phyloP scores from a whole-genome alignment of 2,329 filamentous ascomycete genomes.

The Botrytis porri region DNA sequence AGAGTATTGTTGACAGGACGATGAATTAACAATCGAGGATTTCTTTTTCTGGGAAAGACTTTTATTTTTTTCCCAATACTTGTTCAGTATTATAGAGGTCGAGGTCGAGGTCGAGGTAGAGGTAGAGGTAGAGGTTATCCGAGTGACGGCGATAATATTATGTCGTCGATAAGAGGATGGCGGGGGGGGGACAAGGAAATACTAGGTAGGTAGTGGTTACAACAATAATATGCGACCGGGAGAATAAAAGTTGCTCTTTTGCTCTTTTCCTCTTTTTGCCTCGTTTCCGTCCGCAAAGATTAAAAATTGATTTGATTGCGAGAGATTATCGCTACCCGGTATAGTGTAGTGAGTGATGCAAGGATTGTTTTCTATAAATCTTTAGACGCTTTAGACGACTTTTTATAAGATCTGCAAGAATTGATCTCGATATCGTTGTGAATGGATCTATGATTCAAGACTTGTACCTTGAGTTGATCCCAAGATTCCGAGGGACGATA shows the following conservation, averaged over 20 bases:
- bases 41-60: background rate
- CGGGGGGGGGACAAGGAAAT: conserved; percentile 23
- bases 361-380: conserved; percentile 2
- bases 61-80: conserved; percentile 11
- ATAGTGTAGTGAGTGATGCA: background rate
- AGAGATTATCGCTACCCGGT: background rate
- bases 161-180: conserved; percentile 31
- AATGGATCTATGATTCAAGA: no score
- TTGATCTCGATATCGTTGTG: background rate
- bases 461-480: background rate
- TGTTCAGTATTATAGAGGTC: background rate
- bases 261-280: conserved; percentile 1
- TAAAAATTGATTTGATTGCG: conserved; percentile 2
- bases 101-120: background rate
- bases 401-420: background rate
- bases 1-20: background rate
- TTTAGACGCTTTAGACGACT: conserved; percentile 7
- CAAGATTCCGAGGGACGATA: no score
- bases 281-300: background rate
- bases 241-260: conserved; percentile 8
- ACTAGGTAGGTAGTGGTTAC: conserved; percentile 15
- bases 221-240: conserved; percentile 29
- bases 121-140: conserved; percentile 19
- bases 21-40: background rate
- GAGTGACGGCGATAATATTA: conserved; percentile 21